Evolutionary conservation across 2,329 filamentous ascomycete genomes (phyloP), one percentile per base, ranked within the genome.

Genomic region (Neopestalotiopsis clavispora): DNA sequence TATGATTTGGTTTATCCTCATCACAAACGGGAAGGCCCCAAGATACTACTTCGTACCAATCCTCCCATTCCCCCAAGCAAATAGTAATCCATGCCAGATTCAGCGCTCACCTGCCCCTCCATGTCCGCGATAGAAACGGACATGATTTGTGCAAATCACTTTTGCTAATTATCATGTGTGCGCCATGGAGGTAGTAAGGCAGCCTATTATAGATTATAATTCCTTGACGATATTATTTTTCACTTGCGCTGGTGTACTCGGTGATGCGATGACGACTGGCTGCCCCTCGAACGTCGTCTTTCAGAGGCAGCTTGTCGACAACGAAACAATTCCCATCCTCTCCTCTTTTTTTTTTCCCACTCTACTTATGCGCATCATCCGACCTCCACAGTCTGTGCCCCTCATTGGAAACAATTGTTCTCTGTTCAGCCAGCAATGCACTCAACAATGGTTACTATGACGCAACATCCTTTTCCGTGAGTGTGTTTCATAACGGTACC

Each of bases 91-190:
- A 62, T 62, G 34, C 28, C 61, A 23, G 6, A 38, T 14, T 32
- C 61, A 14, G 42, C n/a, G 40, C 61, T 64, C 61, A 64, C 61
- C 61, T 64, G 61, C 38, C 61, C 61, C 61, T 52, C 34, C 61
- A 42, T 12, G 20, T 20, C 20, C 7, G 32, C 34, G 28, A n/a
- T 23, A 40, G 17, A 62, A 14, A 12, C 3, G 59, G 10, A 38
- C 17, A 17, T 38, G 57, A 59, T 59, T 62, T 38, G 34, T n/a
- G 30, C 59, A 23, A 49, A n/a, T 10, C 6, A 45, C 30, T 64
- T 49, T 12, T 52, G 45, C 17, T 10, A 52, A 10, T 38, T 38
- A 38, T 38, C 34, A 38, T 38, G 34, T 38, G 34, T 38, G 34
- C 23, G 23, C 23, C 23, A 28, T 38, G 10, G 34, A 38, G 10